Base-by-base conservation (phyloP, 2,329 filamentous ascomycete species). In the Nemania sp. region DNA sequence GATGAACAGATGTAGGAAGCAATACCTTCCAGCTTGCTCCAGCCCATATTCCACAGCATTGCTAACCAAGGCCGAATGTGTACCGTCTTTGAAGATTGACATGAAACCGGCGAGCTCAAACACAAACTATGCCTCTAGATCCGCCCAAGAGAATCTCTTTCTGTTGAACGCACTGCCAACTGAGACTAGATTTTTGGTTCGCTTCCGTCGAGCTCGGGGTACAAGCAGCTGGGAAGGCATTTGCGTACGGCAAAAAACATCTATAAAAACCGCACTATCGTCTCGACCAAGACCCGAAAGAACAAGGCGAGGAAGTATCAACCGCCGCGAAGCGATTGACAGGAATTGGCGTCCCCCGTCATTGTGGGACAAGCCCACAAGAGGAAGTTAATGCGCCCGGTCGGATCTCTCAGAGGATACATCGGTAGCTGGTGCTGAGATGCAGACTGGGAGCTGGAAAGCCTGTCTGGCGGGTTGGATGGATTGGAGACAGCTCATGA, bases 141-240 rank as follows among this genome's bases (percentile, higher is more conserved):
- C 68, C n/a, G 66, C 75, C 64, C 75, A 73, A 74, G 67, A 69
- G 71, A 75, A 80, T 74, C 82, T 89, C 88, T 91, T 89, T 94
- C 92, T 86, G 90, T 93, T 90, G 92, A 79, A 84, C 87, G 91
- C 93, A 93, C 88, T 90, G 88, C 90, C 92, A 90, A 92, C 92
- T 80, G 85, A 90, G 93, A 97, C 91, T 89, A 84, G 93, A n/a
- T 96, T 94, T 98, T 97, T 97, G 91, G 69, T 92, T 94, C 91
- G 92, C 90, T 91, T 89, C 89, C 89, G 76, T 76, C 78, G 73
- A 70, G 76, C 75, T 73, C 70, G 53, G 62, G n/a, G n/a, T n/a
- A 74, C 62, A 74, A 77, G 78, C 76, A 75, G 78, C 75, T 78
- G 80, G 88, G 88, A 90, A 89, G 91, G 91, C 89, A 81, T 84